These are phyloP conservation scores for Shiraia bambusicola DNA, from an alignment of 2,329 filamentous ascomycete genomes.

Conservation along the genomic window DNA sequence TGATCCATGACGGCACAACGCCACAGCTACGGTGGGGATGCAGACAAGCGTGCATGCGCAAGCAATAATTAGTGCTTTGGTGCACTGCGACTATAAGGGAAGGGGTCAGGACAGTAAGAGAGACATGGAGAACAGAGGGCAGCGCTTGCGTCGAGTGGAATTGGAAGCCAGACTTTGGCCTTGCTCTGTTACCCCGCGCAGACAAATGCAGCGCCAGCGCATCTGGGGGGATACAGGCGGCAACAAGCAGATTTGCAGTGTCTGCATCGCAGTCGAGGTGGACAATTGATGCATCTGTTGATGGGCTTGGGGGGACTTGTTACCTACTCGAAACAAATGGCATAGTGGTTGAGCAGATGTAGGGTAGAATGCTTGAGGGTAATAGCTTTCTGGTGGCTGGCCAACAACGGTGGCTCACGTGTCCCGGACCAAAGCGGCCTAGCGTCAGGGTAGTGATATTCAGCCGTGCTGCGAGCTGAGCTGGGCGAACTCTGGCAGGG, in stretches of 20 bases:
- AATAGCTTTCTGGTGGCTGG: constrained; percentile 28
- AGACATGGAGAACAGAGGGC: not conserved
- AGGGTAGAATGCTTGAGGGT: constrained; percentile 27
- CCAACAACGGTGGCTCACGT: constrained; percentile 39
- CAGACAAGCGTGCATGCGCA: not conserved
- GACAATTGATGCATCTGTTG: constrained; percentile 24
- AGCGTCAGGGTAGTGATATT: not conserved
- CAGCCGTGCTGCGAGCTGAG: not conserved
- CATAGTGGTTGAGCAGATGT: constrained; percentile 26
- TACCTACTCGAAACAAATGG: constrained; percentile 34
- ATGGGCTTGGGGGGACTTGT: constrained; percentile 26
- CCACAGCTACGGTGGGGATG: too few relatives aligned
- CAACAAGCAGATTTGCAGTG: constrained; percentile 12
- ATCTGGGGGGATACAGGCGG: constrained; percentile 21
- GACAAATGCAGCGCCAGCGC: constrained; percentile 10
- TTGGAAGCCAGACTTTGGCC: constrained; percentile 4
- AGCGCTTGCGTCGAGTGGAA: constrained; percentile 5
- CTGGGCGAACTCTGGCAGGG: not conserved
- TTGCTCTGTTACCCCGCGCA: constrained; percentile 17
- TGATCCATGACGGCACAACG: too few relatives aligned
- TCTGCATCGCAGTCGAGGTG: constrained; percentile 20
- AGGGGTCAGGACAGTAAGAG: too few relatives aligned
- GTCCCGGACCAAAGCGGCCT: constrained; percentile 12
- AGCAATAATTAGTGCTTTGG: not conserved
- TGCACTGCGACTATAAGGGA: constrained; percentile 1